Evolutionary conservation across 2,329 filamentous ascomycete genomes (phyloP).

Genomic region (Trichothecium roseum): DNA sequence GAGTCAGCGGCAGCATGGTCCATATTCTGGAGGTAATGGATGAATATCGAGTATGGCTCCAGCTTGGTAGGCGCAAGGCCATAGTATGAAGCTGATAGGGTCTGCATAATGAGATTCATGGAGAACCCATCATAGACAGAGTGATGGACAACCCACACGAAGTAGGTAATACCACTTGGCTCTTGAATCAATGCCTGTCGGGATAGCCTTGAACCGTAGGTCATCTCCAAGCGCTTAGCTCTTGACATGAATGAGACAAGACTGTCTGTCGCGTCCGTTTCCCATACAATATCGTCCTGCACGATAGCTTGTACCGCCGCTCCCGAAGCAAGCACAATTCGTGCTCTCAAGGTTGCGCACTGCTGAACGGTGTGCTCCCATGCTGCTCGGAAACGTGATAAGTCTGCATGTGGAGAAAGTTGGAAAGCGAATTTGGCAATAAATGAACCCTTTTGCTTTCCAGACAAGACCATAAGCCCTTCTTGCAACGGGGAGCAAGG

Average conservation of each 20-base stretch:
- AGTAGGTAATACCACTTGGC: neutral
- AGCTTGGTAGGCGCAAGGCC: conserved; percentile 15
- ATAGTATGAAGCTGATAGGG: conserved; percentile 5
- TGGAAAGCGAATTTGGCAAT: neutral
- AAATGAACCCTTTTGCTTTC: conserved; percentile 16
- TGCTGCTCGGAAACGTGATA: neutral
- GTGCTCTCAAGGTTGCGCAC: neutral
- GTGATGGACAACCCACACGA: conserved; percentile 20
- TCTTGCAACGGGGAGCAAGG: conserved; percentile 13
- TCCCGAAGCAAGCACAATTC: neutral
- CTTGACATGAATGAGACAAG: neutral
- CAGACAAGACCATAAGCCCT: conserved; percentile 33
- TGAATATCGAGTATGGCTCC: conserved; percentile 4
- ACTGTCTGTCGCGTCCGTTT: neutral
- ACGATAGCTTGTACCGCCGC: neutral
- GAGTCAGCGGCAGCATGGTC: conserved; percentile 1
- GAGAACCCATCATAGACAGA: conserved; percentile 41
- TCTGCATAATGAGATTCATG: conserved; percentile 22
- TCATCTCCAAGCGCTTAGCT: neutral
- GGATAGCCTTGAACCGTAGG: neutral
- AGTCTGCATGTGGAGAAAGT: neutral
- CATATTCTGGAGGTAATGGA: conserved; percentile 14
- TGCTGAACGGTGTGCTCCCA: neutral
- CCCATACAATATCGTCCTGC: neutral
- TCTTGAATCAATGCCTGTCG: neutral